phyloP scores from a whole-genome alignment of 257 asterid genomes.

The Solanum rostratum region DNA sequence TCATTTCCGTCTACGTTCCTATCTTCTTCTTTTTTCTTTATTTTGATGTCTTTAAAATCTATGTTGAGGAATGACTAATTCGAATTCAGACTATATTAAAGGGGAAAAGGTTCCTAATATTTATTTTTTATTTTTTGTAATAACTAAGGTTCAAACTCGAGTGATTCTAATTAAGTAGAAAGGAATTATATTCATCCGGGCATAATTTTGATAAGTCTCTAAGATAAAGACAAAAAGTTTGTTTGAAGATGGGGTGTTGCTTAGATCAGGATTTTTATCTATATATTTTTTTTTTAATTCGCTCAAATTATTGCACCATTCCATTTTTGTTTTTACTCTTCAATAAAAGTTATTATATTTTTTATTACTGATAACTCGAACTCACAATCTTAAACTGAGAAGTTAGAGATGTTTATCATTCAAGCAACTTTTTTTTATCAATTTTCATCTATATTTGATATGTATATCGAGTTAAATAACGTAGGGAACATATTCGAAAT shows the following conservation, averaged over 20 bases:
- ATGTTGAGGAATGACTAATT: neutral
- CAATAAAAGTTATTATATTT: neutral
- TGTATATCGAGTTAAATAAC: neutral
- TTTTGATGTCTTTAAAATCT: no score
- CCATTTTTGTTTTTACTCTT: no score
- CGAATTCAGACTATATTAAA: neutral
- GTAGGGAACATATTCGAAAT: neutral
- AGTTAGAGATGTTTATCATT: accelerated
- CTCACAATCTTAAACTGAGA: neutral
- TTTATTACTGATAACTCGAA: no score
- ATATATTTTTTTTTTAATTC: neutral
- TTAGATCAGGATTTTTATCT: neutral
- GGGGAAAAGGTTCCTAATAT: neutral
- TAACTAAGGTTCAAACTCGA: no score
- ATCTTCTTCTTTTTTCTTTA: no score
- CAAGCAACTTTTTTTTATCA: neutral
- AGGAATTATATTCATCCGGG: no score
- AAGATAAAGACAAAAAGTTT: neutral
- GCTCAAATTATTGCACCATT: no score
- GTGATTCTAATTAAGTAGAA: no score
- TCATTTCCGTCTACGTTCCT: no score
- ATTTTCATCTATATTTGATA: neutral
- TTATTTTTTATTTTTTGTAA: no score
- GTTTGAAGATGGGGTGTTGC: neutral
- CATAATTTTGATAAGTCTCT: no score